Evolutionary conservation across 768 basidiomycete genomes (phyloP).

Genomic region (Infundibulicybe gibba): DNA sequence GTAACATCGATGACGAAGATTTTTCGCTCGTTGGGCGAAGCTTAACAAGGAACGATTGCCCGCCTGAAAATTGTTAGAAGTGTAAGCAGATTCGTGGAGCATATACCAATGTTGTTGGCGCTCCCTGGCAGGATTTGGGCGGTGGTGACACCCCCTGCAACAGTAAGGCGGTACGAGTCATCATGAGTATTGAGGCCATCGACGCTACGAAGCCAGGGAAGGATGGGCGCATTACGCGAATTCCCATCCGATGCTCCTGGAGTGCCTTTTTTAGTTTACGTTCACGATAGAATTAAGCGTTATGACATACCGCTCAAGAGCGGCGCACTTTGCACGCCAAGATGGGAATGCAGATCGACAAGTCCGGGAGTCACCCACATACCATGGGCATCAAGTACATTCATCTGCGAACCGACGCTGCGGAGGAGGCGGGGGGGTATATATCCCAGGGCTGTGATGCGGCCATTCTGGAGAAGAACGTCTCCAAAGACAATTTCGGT

Average conservation of each 20-base stretch:
- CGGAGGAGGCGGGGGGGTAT: slow-evolving; percentile 19
- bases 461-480: slow-evolving; percentile 58
- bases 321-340: slow-evolving; percentile 32
- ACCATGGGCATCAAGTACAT: slow-evolving; percentile 52
- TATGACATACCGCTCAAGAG: slow-evolving; percentile 18
- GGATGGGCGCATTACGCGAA: slow-evolving; percentile 45
- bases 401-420: slow-evolving; percentile 13
- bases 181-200: slow-evolving; percentile 80
- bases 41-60: slow-evolving; percentile 79
- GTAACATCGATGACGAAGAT: slow-evolving; percentile 62
- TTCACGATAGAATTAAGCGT: background rate
- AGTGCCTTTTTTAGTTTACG: background rate
- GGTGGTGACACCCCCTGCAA: slow-evolving; percentile 73
- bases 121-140: slow-evolving; percentile 72
- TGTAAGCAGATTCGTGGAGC: background rate
- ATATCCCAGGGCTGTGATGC: slow-evolving; percentile 54
- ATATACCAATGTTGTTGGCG: slow-evolving; percentile 53
- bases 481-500: slow-evolving; percentile 53
- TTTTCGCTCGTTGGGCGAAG: slow-evolving; percentile 64
- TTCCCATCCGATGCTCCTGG: slow-evolving; percentile 51
- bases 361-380: slow-evolving; percentile 51
- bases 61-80: slow-evolving; percentile 37
- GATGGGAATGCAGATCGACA: slow-evolving; percentile 47
- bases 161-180: slow-evolving; percentile 47
- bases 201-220: slow-evolving; percentile 65